Percentiles rank a stretch among this genome's conserved stretches.
These are phyloP conservation scores for Voacanga thouarsii DNA, from an alignment of 257 asterid species.

Conservation along the genomic window DNA sequence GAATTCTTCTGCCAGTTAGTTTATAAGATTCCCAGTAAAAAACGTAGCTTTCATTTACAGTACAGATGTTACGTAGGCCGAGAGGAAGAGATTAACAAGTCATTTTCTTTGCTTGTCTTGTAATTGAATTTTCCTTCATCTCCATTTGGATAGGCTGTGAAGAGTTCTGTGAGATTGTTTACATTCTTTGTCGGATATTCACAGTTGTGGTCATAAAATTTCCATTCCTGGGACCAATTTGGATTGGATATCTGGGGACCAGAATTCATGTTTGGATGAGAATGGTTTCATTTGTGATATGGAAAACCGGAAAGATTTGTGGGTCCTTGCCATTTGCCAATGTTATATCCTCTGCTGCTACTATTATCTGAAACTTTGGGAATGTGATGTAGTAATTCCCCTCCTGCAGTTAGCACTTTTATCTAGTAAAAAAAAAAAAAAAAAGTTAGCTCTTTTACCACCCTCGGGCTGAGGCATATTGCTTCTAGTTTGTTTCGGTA, in stretches of 20 bases:
- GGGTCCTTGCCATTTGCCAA: not conserved
- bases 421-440: too few species aligned
- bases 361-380: not conserved
- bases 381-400: too few species aligned
- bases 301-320: not conserved
- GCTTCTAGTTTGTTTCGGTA: too few species aligned
- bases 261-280: not conserved
- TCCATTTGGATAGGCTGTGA: not conserved
- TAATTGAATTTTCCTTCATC: not conserved
- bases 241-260: conserved; percentile 12
- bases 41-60: not conserved
- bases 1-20: not conserved
- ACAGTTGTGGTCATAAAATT: conserved; percentile 9
- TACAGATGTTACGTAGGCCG: not conserved
- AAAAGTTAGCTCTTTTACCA: too few species aligned
- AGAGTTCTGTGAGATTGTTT: not conserved
- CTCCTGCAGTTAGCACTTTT: too few species aligned
- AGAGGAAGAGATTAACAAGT: not conserved
- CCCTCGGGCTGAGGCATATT: too few species aligned
- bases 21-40: not conserved
- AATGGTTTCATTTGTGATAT: not conserved
- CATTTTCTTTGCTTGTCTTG: not conserved
- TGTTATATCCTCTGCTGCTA: not conserved
- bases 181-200: not conserved
- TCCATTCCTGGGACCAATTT: not conserved